Conservation (phyloP, 169 alveolate genomes). For the Plasmodium coatneyi region DNA sequence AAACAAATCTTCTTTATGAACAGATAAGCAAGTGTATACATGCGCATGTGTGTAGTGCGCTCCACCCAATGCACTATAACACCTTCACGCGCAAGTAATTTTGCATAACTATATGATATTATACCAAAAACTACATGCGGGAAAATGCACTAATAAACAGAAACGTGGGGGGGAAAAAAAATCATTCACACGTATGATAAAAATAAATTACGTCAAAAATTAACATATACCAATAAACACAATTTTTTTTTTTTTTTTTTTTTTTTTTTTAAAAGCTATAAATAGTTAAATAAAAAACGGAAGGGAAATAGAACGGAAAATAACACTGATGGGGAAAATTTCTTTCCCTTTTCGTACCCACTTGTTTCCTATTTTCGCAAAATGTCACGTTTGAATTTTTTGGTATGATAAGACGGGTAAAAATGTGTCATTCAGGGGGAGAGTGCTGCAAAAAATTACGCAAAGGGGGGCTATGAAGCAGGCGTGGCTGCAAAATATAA, state of each 20-base stretch:
- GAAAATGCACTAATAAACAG: not conserved
- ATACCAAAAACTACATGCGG: conserved; percentile 11
- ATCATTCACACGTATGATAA: not conserved
- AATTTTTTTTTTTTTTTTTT: conserved; percentile 8
- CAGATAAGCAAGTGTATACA: not conserved
- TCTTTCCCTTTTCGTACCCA: conserved; percentile 14
- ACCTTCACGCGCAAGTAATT: not conserved
- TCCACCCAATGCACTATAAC: conserved; percentile 1
- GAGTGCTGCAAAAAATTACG: not conserved
- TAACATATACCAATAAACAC: conserved; percentile 5
- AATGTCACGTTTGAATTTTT: not conserved
- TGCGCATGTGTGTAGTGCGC: not conserved
- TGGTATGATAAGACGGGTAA: not conserved
- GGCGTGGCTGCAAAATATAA: not conserved
- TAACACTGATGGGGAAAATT: not conserved
- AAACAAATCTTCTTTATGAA: not conserved
- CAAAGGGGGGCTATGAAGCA: not conserved
- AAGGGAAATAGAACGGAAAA: conserved; percentile 7
- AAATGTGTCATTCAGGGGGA: not conserved
- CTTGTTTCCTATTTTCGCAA: not conserved
- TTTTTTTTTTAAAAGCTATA: conserved; percentile 55
- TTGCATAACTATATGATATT: conserved; percentile 7
- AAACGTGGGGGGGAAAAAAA: conserved; percentile 3
- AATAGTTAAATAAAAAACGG: conserved; percentile 7
- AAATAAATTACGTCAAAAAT: conserved; percentile 4